Percentiles rank a stretch among this genome's conserved stretches.
Evolutionary conservation across 306 rosid genomes (phyloP).

Genomic region (Vigna unguiculata): DNA sequence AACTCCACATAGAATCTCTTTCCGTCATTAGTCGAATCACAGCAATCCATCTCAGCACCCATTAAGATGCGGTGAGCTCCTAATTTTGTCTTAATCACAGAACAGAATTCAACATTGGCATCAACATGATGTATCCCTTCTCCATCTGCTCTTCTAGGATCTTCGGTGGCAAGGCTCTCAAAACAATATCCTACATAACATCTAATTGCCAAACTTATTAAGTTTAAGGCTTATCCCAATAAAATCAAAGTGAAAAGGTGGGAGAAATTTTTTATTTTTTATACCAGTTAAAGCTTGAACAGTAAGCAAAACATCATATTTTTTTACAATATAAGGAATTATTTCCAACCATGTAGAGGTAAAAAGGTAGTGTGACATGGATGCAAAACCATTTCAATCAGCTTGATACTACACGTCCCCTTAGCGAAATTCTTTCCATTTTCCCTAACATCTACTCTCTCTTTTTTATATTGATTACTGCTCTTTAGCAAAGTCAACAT

Average conservation of each 20-base stretch:
- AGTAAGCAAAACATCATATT: conserved; percentile 5
- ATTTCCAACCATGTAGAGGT: conserved; percentile 24
- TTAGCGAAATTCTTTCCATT: conserved; percentile 33
- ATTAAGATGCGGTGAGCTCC: conserved; percentile 97
- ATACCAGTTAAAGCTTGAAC: neutral
- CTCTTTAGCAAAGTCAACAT: neutral
- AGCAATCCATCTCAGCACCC: conserved; percentile 99
- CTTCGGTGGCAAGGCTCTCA: conserved; percentile 98
- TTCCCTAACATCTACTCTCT: conserved; percentile 2
- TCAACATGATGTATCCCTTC: conserved; percentile 85
- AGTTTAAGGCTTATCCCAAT: conserved; percentile 25
- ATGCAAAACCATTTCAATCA: too few relatives aligned
- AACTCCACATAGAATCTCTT: conserved; percentile 92
- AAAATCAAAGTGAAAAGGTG: neutral
- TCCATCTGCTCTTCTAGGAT: conserved; percentile 84
- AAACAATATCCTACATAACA: conserved; percentile 96
- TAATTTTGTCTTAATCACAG: conserved; percentile 89
- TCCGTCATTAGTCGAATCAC: conserved; percentile 98
- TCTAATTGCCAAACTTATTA: conserved; percentile 56
- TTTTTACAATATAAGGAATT: neutral
- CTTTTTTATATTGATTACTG: neutral
- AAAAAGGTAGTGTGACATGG: too few relatives aligned
- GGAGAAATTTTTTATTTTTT: conserved; percentile 7
- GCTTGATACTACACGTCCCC: too few relatives aligned
- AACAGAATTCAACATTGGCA: conserved; percentile 93